Evolutionary conservation across 345 rosid species (phyloP).

Genomic region (Capsella bursapastoris): DNA sequence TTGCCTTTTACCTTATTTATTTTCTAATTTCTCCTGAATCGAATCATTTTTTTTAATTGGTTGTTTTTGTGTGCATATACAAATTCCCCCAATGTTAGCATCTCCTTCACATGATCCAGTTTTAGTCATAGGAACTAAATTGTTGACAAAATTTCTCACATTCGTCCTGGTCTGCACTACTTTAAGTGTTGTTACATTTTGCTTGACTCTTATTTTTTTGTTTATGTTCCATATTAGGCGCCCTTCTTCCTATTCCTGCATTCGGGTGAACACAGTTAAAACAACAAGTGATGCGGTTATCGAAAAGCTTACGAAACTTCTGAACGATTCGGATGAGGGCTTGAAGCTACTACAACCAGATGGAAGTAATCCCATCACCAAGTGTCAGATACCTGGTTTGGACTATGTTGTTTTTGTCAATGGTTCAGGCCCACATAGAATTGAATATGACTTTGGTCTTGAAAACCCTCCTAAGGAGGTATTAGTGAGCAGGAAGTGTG

Average conservation of each 20-base stretch:
- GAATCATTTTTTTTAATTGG: not conserved
- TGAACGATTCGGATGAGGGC: conserved; percentile 44
- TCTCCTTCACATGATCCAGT: not conserved
- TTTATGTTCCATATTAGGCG: conserved; percentile 51
- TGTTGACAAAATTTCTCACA: not conserved
- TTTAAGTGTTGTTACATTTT: not conserved
- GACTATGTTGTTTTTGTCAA: conserved; percentile 82
- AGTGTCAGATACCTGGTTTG: conserved; percentile 76
- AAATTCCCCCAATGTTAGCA: not conserved
- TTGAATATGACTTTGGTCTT: conserved; percentile 60
- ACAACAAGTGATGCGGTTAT: conserved; percentile 70
- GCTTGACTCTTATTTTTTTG: not conserved
- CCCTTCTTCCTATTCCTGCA: conserved; percentile 86
- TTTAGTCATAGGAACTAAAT: not conserved
- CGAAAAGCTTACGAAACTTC: conserved; percentile 60
- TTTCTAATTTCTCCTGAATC: not conserved
- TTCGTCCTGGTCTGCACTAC: not conserved
- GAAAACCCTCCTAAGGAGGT: conserved; percentile 82
- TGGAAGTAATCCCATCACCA: conserved; percentile 49
- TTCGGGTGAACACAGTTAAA: conserved; percentile 81
- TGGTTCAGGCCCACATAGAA: conserved; percentile 86
- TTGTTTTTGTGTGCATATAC: not conserved
- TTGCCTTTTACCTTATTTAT: not conserved
- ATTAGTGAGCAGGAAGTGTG: conserved; percentile 96
- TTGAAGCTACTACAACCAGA: conserved; percentile 36